Evolutionary conservation across 1,284 basidiomycete species (phyloP).

Genomic region (Trichosporon ovoides): DNA sequence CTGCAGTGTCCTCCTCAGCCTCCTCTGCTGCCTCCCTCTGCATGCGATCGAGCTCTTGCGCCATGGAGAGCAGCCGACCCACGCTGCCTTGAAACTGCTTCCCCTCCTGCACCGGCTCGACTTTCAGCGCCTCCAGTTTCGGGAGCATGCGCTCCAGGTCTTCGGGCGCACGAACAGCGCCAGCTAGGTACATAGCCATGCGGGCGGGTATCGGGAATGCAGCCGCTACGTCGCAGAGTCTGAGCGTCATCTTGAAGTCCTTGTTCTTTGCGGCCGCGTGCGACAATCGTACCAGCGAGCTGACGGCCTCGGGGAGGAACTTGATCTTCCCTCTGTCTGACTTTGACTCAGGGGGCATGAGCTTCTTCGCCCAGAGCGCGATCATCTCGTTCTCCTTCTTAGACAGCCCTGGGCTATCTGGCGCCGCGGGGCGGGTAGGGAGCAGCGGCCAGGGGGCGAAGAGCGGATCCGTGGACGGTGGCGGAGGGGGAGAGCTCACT

Average conservation of each 20-base stretch:
- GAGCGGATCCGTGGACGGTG: too few relatives aligned
- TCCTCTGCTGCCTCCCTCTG: too few relatives aligned
- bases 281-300: background rate
- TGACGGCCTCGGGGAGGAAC: background rate
- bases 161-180: conserved; percentile 8
- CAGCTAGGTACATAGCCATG: conserved; percentile 1
- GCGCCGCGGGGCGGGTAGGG: too few relatives aligned
- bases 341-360: too few relatives aligned
- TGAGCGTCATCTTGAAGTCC: background rate
- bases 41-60: background rate
- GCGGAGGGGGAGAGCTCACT: background rate
- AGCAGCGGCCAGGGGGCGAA: too few relatives aligned
- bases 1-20: too few relatives aligned
- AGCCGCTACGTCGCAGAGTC: background rate
- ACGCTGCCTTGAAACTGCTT: background rate
- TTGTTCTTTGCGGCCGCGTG: too few relatives aligned
- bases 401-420: too few relatives aligned
- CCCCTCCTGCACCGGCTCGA: background rate
- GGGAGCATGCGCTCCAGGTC: conserved; percentile 5
- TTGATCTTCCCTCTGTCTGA: too few relatives aligned
- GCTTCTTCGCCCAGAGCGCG: too few relatives aligned
- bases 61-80: background rate
- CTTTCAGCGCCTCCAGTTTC: background rate
- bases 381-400: too few relatives aligned
- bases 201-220: background rate